Evolutionary conservation across 2,329 filamentous ascomycete species (phyloP), one percentile per base, ranked within the genome.

Genomic region (Diatrype stigma): DNA sequence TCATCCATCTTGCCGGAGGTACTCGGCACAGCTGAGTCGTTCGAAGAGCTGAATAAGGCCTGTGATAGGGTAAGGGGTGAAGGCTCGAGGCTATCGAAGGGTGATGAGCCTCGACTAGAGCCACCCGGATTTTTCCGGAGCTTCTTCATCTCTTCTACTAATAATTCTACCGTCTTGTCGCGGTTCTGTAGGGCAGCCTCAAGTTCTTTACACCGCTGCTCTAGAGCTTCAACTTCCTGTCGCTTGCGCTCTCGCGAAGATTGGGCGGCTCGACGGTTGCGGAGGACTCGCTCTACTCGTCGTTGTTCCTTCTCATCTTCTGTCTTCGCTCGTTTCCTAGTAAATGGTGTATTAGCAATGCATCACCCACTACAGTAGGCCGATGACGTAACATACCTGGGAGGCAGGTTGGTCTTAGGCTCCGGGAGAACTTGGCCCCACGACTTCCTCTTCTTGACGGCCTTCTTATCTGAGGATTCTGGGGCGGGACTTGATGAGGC

Each of bases 231-330:
- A 37, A 96, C 90, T 72, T 97, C 85, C 14, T 80, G 79, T 51
- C 92, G 84, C 79, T 96, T 96, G 53, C 92, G 88, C 72, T 99
- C 94, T 47, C 94, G 82, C 3, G 94, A 99, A 52, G 95, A 96
- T 78, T 97, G 94, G 38, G 94, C 94, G 44, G 94, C 94, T 53
- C 92, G 89, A 59, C 94, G 90, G 68, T 99, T 99, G 42, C 94
- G 87, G 62, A 97, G 90, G 58, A 99, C 94, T 56, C 94, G 90
- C 77, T 99, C 94, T 50, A 97, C 95, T 55, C 94, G 89, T 42
- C 94, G 88, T 72, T 99, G 94, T 73, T 97, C 94, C 75, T 99
- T 99, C 73, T 99, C 94, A 65, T 96, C 94, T 64, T 96, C 93
- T 2, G 94, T 99, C 81, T 97, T 99, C 62, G 94, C 94, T 56